Conservation (phyloP, 768 basidiomycete genomes). For the Gloeostereum incarnatum region DNA sequence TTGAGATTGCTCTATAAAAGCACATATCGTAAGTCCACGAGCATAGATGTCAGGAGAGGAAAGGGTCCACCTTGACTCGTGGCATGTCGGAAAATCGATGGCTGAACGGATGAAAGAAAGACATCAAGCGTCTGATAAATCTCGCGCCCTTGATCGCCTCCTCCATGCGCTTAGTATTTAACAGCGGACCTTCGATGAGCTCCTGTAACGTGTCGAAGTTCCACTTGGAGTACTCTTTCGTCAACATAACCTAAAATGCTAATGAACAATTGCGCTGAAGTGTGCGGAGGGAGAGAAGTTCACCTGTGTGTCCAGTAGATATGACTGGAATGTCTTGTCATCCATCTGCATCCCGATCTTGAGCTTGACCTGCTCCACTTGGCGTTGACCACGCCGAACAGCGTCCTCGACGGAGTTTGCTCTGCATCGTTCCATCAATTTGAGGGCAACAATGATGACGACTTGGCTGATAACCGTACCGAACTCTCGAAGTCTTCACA, state of each 20-base stretch:
- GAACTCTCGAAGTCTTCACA: conserved; percentile 49
- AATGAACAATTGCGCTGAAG: conserved; percentile 5
- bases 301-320: conserved; percentile 82
- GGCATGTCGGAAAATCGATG: conserved; percentile 82
- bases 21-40: not conserved
- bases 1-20: conserved; percentile 54
- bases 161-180: conserved; percentile 88
- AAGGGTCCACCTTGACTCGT: conserved; percentile 44
- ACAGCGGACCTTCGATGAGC: conserved; percentile 83
- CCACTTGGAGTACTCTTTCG: conserved; percentile 89
- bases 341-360: conserved; percentile 94
- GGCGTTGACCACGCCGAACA: conserved; percentile 78
- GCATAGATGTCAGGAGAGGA: not conserved
- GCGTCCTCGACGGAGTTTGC: conserved; percentile 83
- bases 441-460: not conserved
- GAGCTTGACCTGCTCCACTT: conserved; percentile 84
- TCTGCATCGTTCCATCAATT: conserved; percentile 19
- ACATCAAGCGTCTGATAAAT: conserved; percentile 84
- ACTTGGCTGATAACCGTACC: conserved; percentile 34
- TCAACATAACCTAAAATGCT: conserved; percentile 62
- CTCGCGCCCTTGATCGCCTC: conserved; percentile 88
- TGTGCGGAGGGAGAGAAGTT: conserved; percentile 5
- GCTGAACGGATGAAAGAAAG: conserved; percentile 87
- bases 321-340: conserved; percentile 82
- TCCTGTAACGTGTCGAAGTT: conserved; percentile 84